Evolutionary conservation across 1,139 yeast species (phyloP).

Genomic region (Geotrichum aggregatum): DNA sequence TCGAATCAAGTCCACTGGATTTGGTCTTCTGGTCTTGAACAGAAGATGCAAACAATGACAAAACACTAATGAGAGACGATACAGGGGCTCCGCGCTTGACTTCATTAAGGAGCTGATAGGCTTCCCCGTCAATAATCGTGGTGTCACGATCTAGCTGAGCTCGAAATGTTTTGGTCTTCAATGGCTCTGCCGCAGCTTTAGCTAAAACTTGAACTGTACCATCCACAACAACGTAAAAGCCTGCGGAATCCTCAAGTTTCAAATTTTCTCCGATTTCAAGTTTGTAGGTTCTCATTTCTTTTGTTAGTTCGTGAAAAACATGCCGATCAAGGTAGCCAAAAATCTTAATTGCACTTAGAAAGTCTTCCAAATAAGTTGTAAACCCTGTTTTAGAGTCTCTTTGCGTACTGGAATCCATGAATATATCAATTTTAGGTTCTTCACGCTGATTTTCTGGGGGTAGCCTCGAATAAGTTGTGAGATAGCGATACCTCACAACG

Average conservation of each 20-base stretch:
- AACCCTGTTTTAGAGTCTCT: conserved; percentile 43
- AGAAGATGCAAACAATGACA: conserved; percentile 60
- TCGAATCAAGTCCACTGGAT: no score
- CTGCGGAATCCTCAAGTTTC: conserved; percentile 66
- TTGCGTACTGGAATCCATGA: conserved; percentile 39
- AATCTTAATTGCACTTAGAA: conserved; percentile 82
- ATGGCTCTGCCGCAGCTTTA: conserved; percentile 38
- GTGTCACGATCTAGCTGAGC: conserved; percentile 41
- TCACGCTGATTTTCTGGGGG: conserved; percentile 46
- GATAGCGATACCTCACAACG: conserved; percentile 47
- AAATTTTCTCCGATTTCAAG: conserved; percentile 72
- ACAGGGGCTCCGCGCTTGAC: conserved; percentile 81
- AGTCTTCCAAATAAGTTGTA: conserved; percentile 74
- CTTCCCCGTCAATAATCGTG: conserved; percentile 47
- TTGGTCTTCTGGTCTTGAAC: conserved; percentile 15
- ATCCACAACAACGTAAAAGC: conserved; percentile 91
- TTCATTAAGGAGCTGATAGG: conserved; percentile 74
- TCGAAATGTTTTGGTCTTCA: neutral
- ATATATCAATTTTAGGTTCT: conserved; percentile 44
- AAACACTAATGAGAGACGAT: conserved; percentile 73
- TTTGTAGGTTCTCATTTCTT: conserved; percentile 86
- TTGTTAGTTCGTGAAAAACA: conserved; percentile 88
- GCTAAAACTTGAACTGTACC: conserved; percentile 82
- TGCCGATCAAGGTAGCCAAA: conserved; percentile 89
- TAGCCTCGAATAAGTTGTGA: conserved; percentile 50